Conservation (phyloP, 1,284 basidiomycete species). For the Somion occarium region DNA sequence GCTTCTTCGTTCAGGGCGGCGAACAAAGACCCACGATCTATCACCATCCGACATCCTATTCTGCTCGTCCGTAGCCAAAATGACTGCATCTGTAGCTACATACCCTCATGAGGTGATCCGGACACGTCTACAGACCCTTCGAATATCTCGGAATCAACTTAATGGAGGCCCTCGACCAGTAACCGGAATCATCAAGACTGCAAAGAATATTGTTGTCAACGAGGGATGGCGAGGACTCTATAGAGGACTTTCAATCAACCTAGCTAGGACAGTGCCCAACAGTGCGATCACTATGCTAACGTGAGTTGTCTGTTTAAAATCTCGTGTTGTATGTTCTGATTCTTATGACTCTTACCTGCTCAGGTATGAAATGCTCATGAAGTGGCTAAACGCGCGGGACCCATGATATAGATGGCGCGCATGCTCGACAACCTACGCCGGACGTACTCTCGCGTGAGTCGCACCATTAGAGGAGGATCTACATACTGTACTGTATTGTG, state of each 20-base stretch:
- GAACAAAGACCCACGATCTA: conserved; percentile 51
- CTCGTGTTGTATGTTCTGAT: conserved; percentile 3
- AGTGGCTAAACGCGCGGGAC: conserved; percentile 38
- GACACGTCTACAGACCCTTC: conserved; percentile 85
- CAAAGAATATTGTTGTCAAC: conserved; percentile 65
- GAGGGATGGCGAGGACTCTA: conserved; percentile 89
- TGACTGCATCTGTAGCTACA: conserved; percentile 89
- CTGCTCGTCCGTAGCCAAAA: conserved; percentile 88
- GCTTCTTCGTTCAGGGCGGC: not conserved
- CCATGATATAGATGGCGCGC: not conserved
- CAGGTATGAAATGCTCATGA: conserved; percentile 68
- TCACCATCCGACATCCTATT: conserved; percentile 70
- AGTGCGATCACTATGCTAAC: conserved; percentile 93
- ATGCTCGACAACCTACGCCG: not conserved
- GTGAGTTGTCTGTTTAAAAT: conserved; percentile 52
- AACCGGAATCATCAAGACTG: conserved; percentile 69
- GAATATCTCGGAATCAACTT: conserved; percentile 50
- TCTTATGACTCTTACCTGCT: not conserved
- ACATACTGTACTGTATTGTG: conserved; percentile 1
- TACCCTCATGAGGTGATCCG: conserved; percentile 96
- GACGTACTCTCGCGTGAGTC: not conserved
- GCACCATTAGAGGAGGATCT: not conserved
- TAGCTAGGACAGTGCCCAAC: conserved; percentile 89
- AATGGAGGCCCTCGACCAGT: conserved; percentile 31
- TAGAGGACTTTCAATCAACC: conserved; percentile 86